Conservation (phyloP, 208 protist genomes). For the Acanthamoeba castellanii region DNA sequence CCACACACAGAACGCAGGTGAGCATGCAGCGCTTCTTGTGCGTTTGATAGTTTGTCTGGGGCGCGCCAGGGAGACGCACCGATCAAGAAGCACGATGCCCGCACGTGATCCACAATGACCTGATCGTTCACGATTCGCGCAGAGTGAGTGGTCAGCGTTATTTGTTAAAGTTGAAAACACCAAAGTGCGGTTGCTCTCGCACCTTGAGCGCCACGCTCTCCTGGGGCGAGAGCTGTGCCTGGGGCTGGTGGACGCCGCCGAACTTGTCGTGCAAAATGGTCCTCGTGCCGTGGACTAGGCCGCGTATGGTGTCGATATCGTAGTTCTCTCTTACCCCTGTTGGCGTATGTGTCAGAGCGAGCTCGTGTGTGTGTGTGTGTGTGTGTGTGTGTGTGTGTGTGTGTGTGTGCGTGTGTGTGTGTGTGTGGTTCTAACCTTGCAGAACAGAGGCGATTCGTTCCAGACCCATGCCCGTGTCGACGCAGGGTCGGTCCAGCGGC, state of each 20-base stretch:
- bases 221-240: not conserved
- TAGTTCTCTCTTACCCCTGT: slow-evolving; percentile 36
- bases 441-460: slow-evolving; percentile 83
- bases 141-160: too few species aligned
- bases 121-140: not conserved
- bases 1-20: not conserved
- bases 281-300: not conserved
- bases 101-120: slow-evolving; percentile 84
- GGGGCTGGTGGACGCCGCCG: not conserved
- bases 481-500: slow-evolving; percentile 59
- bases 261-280: slow-evolving; percentile 18
- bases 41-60: not conserved
- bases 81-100: slow-evolving; percentile 77
- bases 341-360: not conserved
- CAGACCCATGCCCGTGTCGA: slow-evolving; percentile 88
- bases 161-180: too few species aligned
- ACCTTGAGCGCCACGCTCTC: slow-evolving; percentile 64
- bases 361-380: too few species aligned
- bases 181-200: not conserved
- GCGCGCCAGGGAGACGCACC: slow-evolving; percentile 39
- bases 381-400: too few species aligned
- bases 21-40: not conserved
- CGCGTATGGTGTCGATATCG: slow-evolving; percentile 44
- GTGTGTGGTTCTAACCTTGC: slow-evolving; percentile 39
- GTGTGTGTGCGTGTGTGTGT: too few species aligned